Base-by-base conservation (phyloP, 805 yeast genomes). In the Candida ortonii region DNA sequence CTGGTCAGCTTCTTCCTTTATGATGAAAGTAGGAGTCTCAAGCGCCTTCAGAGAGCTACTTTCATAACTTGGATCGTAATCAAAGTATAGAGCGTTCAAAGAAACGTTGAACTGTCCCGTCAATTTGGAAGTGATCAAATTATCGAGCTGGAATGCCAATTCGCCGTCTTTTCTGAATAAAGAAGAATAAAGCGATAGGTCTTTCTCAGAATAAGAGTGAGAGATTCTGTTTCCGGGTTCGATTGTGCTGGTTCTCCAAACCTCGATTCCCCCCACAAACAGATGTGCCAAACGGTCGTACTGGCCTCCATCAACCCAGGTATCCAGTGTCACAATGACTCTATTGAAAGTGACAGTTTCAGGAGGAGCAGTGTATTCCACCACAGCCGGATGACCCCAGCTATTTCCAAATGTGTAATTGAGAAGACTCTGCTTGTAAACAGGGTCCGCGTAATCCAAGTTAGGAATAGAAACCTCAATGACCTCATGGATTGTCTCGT, bases 161-260 rank as follows among this genome's bases (percentile, higher is more conserved):
- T 68, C 55, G 6, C 66, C 47, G 3, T 65, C 63, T 10, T 64
- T 46, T 4, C 46, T 32, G 54, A 86, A 83, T 21, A 85, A 54
- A 0, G 62, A 44, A 6, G 67, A 48, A 52, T 73, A 84, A 11
- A 62, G 54, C 2, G 88, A 68, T 1, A 84, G 70, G 53, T 87
- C 95, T 52, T 83, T 85, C 19, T 70, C 62, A 35, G 70, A 61
- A 4, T 57, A 49, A 16, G 83, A 73, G 44, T 65, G 72, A 7
- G 72, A 70, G 2, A 61, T 46, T 10, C 50, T 53, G 48, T 80
- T 59, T 37, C 72, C 71, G 1, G 95, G 95, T 58, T 86, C 95
- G 11, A 84, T 78, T 3, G 95, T 87, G 3, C 90, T 80, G 1
- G 86, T 78, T 58, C 95, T 73, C 95, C 95, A 86, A 24, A 86